Base-by-base conservation (phyloP, 345 rosid species). In the Eucalyptus virginea region DNA sequence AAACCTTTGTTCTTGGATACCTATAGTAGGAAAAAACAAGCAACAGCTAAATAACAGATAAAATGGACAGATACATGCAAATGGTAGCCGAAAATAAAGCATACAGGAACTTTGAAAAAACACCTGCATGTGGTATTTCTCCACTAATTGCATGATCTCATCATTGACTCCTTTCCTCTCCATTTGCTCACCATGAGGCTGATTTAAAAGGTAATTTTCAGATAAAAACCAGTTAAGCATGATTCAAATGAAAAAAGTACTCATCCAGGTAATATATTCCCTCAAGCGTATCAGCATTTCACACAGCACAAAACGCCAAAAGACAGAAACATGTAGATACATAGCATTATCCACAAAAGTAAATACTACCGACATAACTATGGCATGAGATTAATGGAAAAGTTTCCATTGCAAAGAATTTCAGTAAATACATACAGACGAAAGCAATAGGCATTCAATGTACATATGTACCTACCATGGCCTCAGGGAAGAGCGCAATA, bases 401-500 rank as follows among this genome's bases (percentile, higher is more conserved):
- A 88, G 47, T 40, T 83, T 32, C 69, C 44, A 48, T 40, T 42
- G 54, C 67, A 81, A 88, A 81, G 34, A 56, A 19, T 54, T 45
- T 26, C 40, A 19, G 32, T 34, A 56, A 54, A 86, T 10, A 24
- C 69, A 86, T 44, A 44, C 50, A 60, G 86, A 87, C 7, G 60
- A 56, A 69, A 44, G 37, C 80, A 52, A n/a, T 32, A 40, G 77
- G 34, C 26, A 81, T 21, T 77, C 30, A 44, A 23, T 54, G 44
- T 86, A 45, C 89, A 90, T 88, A 69, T 83, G 81, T 83, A 90
- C 95, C n/a, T 94, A 98, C 99, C 98, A 89, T 62, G 88, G 94
- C 93, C 86, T 96, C 98, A 90, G 95, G 94, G 92, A 94, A 96
- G 91, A 96, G 96, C 87, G 98, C 98, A 90, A 98, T 91, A 91